Evolutionary conservation across 75 land plant species (phyloP).

Genomic region (Pinus taeda): DNA sequence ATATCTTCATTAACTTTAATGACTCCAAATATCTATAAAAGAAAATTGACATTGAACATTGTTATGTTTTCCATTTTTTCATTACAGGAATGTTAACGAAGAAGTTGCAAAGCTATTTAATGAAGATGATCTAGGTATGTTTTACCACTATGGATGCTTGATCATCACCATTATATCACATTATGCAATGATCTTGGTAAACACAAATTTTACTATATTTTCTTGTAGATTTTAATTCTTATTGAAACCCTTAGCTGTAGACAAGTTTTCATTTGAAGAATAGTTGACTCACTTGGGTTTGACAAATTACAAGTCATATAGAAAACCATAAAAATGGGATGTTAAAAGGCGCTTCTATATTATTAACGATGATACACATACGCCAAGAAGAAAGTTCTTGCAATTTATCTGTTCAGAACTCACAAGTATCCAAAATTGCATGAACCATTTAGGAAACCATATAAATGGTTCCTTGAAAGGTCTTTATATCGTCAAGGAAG

Average conservation of each 20-base stretch:
- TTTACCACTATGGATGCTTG: background rate
- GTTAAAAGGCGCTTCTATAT: background rate
- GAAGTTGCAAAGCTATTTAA: background rate
- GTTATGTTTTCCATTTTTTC: background rate
- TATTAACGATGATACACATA: background rate
- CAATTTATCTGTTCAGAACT: too few relatives aligned
- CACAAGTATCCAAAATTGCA: background rate
- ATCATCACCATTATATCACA: background rate
- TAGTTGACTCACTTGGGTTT: background rate
- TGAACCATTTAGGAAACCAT: background rate
- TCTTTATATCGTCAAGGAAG: background rate
- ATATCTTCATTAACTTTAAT: background rate
- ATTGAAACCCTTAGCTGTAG: background rate
- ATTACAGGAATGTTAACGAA: background rate
- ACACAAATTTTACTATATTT: background rate
- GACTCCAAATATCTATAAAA: background rate
- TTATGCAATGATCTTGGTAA: background rate
- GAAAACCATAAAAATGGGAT: background rate
- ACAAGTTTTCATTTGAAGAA: background rate
- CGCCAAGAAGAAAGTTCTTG: background rate
- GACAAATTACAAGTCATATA: background rate
- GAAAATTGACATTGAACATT: background rate
- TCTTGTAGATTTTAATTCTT: background rate
- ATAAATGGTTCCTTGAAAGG: background rate
- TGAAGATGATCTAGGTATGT: slow-evolving; percentile 3